Percentiles rank a stretch among this genome's conserved stretches.
These are phyloP conservation scores for Thielaviopsis ethacetica DNA, from an alignment of 2,329 filamentous ascomycete genomes.

Conservation along the genomic window DNA sequence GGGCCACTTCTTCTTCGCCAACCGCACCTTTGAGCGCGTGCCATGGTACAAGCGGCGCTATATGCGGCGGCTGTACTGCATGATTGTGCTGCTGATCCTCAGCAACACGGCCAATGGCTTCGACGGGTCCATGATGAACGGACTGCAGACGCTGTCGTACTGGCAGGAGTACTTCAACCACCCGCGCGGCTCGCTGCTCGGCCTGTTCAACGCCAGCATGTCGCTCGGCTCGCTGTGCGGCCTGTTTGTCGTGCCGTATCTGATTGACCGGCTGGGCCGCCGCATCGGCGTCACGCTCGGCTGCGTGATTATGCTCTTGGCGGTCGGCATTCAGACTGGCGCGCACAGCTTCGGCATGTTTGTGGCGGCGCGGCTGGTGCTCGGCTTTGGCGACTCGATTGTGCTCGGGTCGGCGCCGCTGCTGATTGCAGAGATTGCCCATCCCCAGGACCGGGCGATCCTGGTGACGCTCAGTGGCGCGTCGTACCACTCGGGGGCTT, in stretches of 20 bases:
- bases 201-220: slow-evolving; percentile 20
- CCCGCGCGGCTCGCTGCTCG: slow-evolving; percentile 18
- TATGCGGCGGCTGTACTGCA: slow-evolving; percentile 18
- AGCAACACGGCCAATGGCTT: slow-evolving; percentile 21
- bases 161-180: slow-evolving; percentile 25
- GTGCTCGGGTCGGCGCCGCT: slow-evolving; percentile 19
- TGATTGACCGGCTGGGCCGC: slow-evolving; percentile 24
- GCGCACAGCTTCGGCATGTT: slow-evolving; percentile 18
- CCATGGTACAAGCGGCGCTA: slow-evolving; percentile 18
- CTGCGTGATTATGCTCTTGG: slow-evolving; percentile 5
- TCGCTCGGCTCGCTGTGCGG: slow-evolving; percentile 21
- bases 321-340: slow-evolving; percentile 16
- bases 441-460: slow-evolving; percentile 21
- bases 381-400: slow-evolving; percentile 20
- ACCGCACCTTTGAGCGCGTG: slow-evolving; percentile 16
- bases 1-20: slow-evolving; percentile 14
- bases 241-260: slow-evolving; percentile 18
- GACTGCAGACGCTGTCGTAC: slow-evolving; percentile 23
- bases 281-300: slow-evolving; percentile 19
- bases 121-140: slow-evolving; percentile 24
- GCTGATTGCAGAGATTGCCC: slow-evolving; percentile 21
- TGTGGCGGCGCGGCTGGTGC: slow-evolving; percentile 19
- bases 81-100: slow-evolving; percentile 17
- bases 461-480: slow-evolving; percentile 17
- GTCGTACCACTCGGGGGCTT: slow-evolving; percentile 14